phyloP scores from a whole-genome alignment of 2,329 filamentous ascomycete genomes.

The Westerdykella aurantiaca region DNA sequence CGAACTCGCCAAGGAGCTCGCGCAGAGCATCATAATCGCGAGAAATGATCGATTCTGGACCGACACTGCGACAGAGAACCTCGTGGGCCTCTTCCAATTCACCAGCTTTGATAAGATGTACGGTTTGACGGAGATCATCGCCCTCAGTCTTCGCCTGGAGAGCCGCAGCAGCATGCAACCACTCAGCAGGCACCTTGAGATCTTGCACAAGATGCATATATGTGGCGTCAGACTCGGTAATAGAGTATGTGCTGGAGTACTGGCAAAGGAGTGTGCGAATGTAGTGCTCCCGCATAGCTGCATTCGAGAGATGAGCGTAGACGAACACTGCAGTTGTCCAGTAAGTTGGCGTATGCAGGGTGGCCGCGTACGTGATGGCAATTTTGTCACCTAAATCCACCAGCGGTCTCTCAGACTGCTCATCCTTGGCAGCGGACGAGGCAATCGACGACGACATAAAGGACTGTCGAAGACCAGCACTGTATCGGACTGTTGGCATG shows the following conservation, averaged over 20 bases:
- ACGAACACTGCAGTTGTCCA: constrained; percentile 61
- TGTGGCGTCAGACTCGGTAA: constrained; percentile 50
- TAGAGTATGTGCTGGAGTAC: constrained; percentile 61
- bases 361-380: constrained; percentile 44
- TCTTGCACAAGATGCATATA: constrained; percentile 58
- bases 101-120: constrained; percentile 70
- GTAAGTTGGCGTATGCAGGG: constrained; percentile 29
- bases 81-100: constrained; percentile 77
- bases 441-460: constrained; percentile 30
- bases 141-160: constrained; percentile 70
- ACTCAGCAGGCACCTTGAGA: constrained; percentile 65
- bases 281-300: constrained; percentile 61
- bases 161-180: constrained; percentile 86
- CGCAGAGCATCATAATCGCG: constrained; percentile 68
- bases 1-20: constrained; percentile 65
- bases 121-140: constrained; percentile 54
- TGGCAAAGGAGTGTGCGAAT: constrained; percentile 56
- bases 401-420: constrained; percentile 52
- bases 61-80: constrained; percentile 74
- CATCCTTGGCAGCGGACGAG: constrained; percentile 38
- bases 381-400: constrained; percentile 52
- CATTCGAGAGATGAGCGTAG: constrained; percentile 65
- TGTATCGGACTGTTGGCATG: constrained; percentile 25
- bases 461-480: constrained; percentile 15
- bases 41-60: constrained; percentile 74